These are phyloP conservation scores for Colletotrichum cereale DNA, from an alignment of 2,329 filamentous ascomycete species.

Conservation along the genomic window DNA sequence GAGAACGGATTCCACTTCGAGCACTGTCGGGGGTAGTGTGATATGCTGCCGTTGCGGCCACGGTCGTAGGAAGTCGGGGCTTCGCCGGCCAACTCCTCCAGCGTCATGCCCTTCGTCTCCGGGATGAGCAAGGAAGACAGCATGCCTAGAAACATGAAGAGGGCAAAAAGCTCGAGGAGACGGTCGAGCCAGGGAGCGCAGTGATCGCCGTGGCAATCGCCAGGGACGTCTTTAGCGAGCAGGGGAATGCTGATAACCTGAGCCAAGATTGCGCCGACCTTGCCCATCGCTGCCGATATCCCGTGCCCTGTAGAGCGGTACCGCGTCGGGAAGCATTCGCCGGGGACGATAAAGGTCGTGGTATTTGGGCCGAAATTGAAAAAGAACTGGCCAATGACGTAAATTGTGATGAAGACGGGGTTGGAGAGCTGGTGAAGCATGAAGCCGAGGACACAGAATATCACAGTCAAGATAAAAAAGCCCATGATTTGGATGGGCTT, in stretches of 20 bases:
- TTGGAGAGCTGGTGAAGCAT: conserved; percentile 63
- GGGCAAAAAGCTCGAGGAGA: conserved; percentile 81
- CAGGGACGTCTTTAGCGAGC: conserved; percentile 66
- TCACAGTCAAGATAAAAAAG: conserved; percentile 70
- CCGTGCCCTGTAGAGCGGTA: conserved; percentile 75
- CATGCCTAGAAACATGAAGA: conserved; percentile 83
- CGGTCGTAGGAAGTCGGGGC: conserved; percentile 69
- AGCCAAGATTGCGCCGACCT: conserved; percentile 76
- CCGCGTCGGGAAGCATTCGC: conserved; percentile 74
- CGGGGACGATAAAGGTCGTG: conserved; percentile 74
- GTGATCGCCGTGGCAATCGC: conserved; percentile 60
- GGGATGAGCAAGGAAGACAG: conserved; percentile 79
- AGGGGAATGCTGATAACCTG: conserved; percentile 75
- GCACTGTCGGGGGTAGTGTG: conserved; percentile 48
- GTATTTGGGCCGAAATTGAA: conserved; percentile 77
- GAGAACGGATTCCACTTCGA: conserved; percentile 60
- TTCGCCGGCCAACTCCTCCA: conserved; percentile 79
- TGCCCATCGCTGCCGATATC: conserved; percentile 74
- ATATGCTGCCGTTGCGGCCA: conserved; percentile 64
- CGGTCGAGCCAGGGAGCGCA: conserved; percentile 75
- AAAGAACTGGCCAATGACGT: conserved; percentile 74
- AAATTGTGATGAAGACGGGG: conserved; percentile 68
- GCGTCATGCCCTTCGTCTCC: conserved; percentile 79
- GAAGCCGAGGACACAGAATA: conserved; percentile 75
- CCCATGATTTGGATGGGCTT: conserved; percentile 79